A percentile compares a stretch with the other conserved stretches of the same genome.
phyloP scores from a whole-genome alignment of 2,329 filamentous ascomycete species.

The Geosmithia flava region DNA sequence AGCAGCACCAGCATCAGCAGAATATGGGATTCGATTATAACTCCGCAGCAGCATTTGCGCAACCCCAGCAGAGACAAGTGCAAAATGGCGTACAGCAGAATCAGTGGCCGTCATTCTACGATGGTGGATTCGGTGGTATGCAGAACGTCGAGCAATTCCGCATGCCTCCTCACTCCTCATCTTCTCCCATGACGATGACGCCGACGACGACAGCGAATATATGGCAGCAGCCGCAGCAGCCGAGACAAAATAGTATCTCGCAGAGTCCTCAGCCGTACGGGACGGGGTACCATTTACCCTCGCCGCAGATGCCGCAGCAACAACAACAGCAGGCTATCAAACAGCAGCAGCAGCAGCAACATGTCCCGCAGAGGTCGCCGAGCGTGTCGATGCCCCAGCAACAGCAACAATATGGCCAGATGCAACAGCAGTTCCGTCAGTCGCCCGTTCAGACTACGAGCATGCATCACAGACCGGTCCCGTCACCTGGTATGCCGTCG shows the following conservation, averaged over 20 bases:
- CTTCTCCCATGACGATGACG: too few relatives aligned
- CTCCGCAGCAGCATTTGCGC: slow-evolving; percentile 2
- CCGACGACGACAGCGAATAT: slow-evolving; percentile 8
- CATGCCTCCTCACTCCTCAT: too few relatives aligned
- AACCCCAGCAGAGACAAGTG: slow-evolving; percentile 7
- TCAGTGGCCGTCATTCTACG: not conserved
- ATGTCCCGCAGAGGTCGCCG: slow-evolving; percentile 4
- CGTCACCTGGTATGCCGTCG: slow-evolving; percentile 2
- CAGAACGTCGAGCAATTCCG: too few relatives aligned
- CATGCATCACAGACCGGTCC: not conserved
- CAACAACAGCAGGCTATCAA: slow-evolving; percentile 14
- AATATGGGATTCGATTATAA: too few relatives aligned
- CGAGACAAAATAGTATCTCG: slow-evolving; percentile 15
- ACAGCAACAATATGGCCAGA: not conserved
- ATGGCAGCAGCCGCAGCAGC: slow-evolving; percentile 20
- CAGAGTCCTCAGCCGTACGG: slow-evolving; percentile 14
- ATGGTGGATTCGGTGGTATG: not conserved
- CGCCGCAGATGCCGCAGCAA: slow-evolving; percentile 7
- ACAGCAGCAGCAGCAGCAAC: slow-evolving; percentile 4
- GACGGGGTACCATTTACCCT: slow-evolving; percentile 9
- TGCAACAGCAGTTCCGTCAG: slow-evolving; percentile 6
- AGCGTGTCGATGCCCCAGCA: slow-evolving; percentile 4
- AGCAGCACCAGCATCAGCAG: slow-evolving; percentile 2
- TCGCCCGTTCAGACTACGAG: not conserved
- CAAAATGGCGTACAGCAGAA: not conserved